Conservation (phyloP, 768 basidiomycete genomes). For the Termitomyces titanicus region DNA sequence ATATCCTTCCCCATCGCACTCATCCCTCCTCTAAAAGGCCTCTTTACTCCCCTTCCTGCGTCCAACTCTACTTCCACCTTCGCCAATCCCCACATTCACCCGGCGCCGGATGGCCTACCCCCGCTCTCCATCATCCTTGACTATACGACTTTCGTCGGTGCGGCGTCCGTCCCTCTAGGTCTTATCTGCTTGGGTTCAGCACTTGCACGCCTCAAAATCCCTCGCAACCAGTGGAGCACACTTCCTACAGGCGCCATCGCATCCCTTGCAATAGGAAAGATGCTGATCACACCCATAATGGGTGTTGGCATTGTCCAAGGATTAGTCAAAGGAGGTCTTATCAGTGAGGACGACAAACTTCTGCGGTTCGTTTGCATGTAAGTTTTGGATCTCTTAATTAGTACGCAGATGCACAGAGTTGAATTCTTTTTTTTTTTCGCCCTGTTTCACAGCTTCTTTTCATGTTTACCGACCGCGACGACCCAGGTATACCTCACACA, state of each 20-base stretch:
- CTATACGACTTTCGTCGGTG: slow-evolving; percentile 47
- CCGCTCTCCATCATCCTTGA: slow-evolving; percentile 52
- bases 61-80: slow-evolving; percentile 18
- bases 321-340: slow-evolving; percentile 43
- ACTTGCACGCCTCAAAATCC: slow-evolving; percentile 53
- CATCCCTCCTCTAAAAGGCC: slow-evolving; percentile 45
- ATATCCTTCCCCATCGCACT: slow-evolving; percentile 45
- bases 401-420: neutral
- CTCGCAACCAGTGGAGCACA: slow-evolving; percentile 38
- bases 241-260: slow-evolving; percentile 50
- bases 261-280: slow-evolving; percentile 48
- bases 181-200: slow-evolving; percentile 53
- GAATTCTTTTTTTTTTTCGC: neutral
- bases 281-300: slow-evolving; percentile 56
- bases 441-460: slow-evolving; percentile 45
- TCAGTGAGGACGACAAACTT: slow-evolving; percentile 51
- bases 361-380: slow-evolving; percentile 68
- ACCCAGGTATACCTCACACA: slow-evolving; percentile 64
- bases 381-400: slow-evolving; percentile 16
- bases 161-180: slow-evolving; percentile 50
- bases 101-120: slow-evolving; percentile 56
- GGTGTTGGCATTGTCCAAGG: slow-evolving; percentile 56
- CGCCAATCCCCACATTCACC: slow-evolving; percentile 24
- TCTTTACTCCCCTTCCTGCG: slow-evolving; percentile 39
- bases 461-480: slow-evolving; percentile 60